Evolutionary conservation across 805 yeast species (phyloP).

Genomic region (Scheffersomyces spartinae): DNA sequence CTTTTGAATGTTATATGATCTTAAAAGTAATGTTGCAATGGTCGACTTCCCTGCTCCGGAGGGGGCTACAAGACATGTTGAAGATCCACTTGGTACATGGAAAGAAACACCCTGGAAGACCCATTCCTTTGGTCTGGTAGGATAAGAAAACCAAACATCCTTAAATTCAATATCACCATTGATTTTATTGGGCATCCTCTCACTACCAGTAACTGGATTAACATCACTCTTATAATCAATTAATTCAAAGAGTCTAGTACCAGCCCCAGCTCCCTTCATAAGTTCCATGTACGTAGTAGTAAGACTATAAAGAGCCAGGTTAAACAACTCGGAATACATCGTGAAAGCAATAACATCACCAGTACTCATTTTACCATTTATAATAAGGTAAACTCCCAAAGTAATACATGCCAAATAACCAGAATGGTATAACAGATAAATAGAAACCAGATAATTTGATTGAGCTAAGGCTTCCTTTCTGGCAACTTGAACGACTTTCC

Average conservation of each 20-base stretch:
- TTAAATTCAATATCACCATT: constrained; percentile 26
- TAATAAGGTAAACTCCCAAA: constrained; percentile 29
- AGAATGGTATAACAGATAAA: constrained; percentile 29
- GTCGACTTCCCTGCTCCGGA: constrained; percentile 56
- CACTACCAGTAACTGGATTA: constrained; percentile 22
- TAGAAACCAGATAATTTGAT: constrained; percentile 31
- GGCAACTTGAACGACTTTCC: constrained; percentile 31
- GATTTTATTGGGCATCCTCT: constrained; percentile 9
- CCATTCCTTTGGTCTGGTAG: constrained; percentile 23
- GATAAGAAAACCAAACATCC: constrained; percentile 30
- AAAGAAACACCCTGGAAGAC: constrained; percentile 29
- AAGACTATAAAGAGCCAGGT: constrained; percentile 31
- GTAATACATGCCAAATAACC: constrained; percentile 33
- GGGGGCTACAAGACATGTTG: constrained; percentile 40
- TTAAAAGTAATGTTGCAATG: constrained; percentile 39
- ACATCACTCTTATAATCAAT: constrained; percentile 27
- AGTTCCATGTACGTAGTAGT: constrained; percentile 35
- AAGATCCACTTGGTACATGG: constrained; percentile 21
- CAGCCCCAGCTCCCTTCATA: constrained; percentile 39
- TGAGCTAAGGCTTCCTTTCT: constrained; percentile 34
- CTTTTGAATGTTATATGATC: constrained; percentile 37
- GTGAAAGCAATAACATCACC: constrained; percentile 37
- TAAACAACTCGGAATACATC: constrained; percentile 33
- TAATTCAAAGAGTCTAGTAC: constrained; percentile 29
- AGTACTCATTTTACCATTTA: constrained; percentile 33